Evolutionary conservation across 257 asterid species (phyloP).

Genomic region (Nyctanthes arbortristis): DNA sequence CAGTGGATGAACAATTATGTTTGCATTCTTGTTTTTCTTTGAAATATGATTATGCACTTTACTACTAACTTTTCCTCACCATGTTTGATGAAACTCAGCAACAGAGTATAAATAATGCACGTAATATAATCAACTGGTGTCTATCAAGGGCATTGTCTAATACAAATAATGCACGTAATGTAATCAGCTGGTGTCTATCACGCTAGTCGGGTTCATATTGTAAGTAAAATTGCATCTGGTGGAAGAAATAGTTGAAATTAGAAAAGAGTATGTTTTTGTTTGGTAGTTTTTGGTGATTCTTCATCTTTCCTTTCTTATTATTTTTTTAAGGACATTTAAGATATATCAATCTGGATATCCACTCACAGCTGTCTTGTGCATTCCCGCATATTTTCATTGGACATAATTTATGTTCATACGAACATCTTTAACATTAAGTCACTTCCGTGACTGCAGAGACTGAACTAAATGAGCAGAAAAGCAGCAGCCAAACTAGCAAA

Average conservation of each 20-base stretch:
- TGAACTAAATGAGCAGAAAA: conserved; percentile 27
- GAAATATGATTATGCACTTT: background rate
- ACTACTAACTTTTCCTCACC: background rate
- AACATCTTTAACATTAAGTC: conserved; percentile 13
- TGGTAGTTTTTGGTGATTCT: background rate
- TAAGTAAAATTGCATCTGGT: conserved; percentile 3
- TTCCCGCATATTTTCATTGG: background rate
- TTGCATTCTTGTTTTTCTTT: background rate
- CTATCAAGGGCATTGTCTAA: no score
- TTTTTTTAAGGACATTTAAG: background rate
- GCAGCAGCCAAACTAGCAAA: conserved; percentile 19
- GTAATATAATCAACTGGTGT: no score
- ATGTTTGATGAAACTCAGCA: background rate
- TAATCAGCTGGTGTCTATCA: no score
- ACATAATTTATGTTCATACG: background rate
- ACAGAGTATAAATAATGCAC: background rate
- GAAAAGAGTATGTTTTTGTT: background rate
- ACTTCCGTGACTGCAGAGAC: conserved; percentile 34
- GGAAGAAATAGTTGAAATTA: background rate
- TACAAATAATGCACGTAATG: background rate
- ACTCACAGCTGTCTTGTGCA: background rate
- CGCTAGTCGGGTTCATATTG: background rate
- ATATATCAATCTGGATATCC: background rate
- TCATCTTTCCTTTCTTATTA: conserved; percentile 5
- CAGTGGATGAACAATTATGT: background rate